Base-by-base conservation (phyloP, 768 basidiomycete genomes). In the Tephrocybe rancida region DNA sequence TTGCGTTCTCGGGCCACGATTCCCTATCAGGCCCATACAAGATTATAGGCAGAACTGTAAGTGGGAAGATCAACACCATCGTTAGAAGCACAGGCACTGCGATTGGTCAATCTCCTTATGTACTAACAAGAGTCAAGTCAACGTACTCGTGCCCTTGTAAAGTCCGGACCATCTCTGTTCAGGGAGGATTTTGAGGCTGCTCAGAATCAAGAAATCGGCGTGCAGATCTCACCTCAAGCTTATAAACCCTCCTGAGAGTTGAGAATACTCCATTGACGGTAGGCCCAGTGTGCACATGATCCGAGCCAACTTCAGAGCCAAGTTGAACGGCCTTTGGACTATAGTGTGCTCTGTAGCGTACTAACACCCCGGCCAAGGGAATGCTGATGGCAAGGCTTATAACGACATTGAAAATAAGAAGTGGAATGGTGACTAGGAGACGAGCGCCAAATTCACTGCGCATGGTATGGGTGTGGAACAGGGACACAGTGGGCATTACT, bases 291-390 rank as follows among this genome's bases (percentile, higher is more conserved):
- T 87, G 83, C 0, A 87, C 81, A 63, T 83, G 77, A 7, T 80
- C 84, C 42, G 77, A 83, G 21, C 89, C 88, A 30, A 30, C 5
- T 24, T 48, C 56, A n/a, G 78, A 72, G 64, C 90, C 89, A 24
- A 92, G 77, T 47, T 85, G 87, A 29, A 93, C 80, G 27, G 86
- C 87, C 66, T 87, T 88, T 1, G 91, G 90, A 60, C 87, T 90
- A 73, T 88, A 92, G 64, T 92, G 90, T 18, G 87, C 88, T 68
- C 91, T 77, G 64, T 88, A 84, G 45, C 89, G 78, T 3, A 92
- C 84, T 10, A 91, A 73, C 9, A 84, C 74, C 2, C 89, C 89
- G 3, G 80, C 75, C 13, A 90, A 68, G 13, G 84, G 81, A 9
- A 89, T 78, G 18, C 81, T 69, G 24, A 87, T 61, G 26, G 70